Evolutionary conservation across 257 asterid genomes (phyloP), one percentile per base, ranked within the genome.

Genomic region (Solanum sejunctum): DNA sequence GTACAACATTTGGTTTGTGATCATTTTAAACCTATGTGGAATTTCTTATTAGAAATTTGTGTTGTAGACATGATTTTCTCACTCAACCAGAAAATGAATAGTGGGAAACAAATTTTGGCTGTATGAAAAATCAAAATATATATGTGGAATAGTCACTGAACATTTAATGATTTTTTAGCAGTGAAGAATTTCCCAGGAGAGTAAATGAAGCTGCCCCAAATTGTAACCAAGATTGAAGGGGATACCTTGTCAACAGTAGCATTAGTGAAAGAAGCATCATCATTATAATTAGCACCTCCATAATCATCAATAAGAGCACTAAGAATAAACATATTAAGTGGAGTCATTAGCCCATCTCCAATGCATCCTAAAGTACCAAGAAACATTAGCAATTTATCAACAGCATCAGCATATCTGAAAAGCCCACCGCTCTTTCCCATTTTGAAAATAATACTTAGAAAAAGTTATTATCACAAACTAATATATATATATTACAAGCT

Each of bases 281-380:
- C 85, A 77, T 8, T 6, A 49, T 8, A 6, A 67, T 5, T 0
- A 28, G 92, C 88, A 71, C 86, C 70, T 1, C 91, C 94, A 86
- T 87, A 94, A 32, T 89, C 92, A 52, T 89, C 91, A 21, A 94
- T 91, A 5, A 91, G 85, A 39, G 95, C 91, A 55, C 93, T 92
- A 17, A 94, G 88, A 84, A 91, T 81, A 26, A 85, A 83, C 95
- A 94, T 87, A 78, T 90, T 91, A 70, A 94, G 92, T 8, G 98
- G 97, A 58, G 94, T 87, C 93, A 94, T 90, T 8, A 94, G 85
- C 28, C 98, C 98, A 83, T 94, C 98, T 82, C 98, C 98, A n/a
- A 94, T 85, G 87, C 96, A 88, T 8, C 97, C 94, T 67, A 93
- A 75, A 32, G 88, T 86, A 7, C 98, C 97, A 12, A 94, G 26